Evolutionary conservation across 257 asterid genomes (phyloP).

Genomic region (Verbena officinalis): DNA sequence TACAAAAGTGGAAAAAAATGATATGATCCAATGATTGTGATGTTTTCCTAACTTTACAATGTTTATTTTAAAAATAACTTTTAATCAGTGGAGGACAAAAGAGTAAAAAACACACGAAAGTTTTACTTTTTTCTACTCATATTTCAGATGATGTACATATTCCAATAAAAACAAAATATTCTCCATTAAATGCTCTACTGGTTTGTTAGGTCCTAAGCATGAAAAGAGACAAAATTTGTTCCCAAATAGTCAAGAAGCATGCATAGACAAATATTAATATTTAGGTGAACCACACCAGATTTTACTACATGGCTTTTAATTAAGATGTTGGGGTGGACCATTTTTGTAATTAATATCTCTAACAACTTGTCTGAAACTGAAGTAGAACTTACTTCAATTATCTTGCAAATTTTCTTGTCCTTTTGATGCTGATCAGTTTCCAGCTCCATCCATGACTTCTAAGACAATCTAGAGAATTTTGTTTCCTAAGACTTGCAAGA

Average conservation of each 20-base stretch:
- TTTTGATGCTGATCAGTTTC: neutral
- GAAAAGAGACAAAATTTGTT: neutral
- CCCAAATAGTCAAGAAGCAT: neutral
- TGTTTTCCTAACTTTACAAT: no score
- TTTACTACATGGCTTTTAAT: neutral
- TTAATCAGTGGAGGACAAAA: neutral
- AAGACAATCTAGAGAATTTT: neutral
- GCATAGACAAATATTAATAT: neutral
- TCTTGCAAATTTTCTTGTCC: constrained; percentile 24
- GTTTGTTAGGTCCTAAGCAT: constrained; percentile 12
- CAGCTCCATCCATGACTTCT: no score
- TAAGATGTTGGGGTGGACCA: constrained; percentile 24
- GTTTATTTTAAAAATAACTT: no score
- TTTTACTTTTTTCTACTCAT: no score
- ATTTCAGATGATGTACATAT: no score
- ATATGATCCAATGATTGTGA: no score
- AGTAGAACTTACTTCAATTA: constrained; percentile 8
- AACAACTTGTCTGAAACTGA: constrained; percentile 19
- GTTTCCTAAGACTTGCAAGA: neutral
- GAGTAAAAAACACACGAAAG: no score
- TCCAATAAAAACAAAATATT: no score
- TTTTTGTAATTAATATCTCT: constrained; percentile 28
- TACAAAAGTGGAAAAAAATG: no score
- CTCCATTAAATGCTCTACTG: constrained; percentile 7
- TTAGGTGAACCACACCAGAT: constrained; percentile 23